These are phyloP conservation scores for Leishmania tropica DNA, from an alignment of 208 protist species.

Conservation along the genomic window DNA sequence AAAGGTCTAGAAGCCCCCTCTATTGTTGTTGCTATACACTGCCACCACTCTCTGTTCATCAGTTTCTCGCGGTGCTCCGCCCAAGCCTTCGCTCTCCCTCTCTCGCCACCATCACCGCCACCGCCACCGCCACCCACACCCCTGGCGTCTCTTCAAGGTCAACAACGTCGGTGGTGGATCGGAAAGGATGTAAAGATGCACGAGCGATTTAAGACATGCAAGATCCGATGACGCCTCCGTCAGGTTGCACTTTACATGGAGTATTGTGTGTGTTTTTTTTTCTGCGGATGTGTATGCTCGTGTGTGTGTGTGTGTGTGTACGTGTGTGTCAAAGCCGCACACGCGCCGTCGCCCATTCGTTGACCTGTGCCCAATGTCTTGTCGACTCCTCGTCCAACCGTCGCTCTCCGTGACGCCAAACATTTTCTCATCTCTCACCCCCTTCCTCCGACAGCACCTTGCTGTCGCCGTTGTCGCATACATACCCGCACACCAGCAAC, in stretches of 20 bases:
- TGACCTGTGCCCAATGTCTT: background rate
- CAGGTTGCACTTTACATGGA: background rate
- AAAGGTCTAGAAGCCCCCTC: background rate
- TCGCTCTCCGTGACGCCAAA: background rate
- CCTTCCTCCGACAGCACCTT: background rate
- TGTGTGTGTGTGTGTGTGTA: background rate
- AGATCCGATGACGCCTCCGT: background rate
- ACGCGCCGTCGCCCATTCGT: background rate
- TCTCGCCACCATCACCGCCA: background rate
- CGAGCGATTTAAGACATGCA: background rate
- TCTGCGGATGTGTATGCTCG: too few relatives aligned
- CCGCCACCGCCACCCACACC: background rate
- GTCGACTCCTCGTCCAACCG: background rate
- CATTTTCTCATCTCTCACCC: background rate
- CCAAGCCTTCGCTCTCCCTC: background rate
- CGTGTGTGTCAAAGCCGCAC: background rate
- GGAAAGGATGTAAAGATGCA: background rate
- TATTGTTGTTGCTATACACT: background rate
- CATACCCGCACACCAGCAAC: background rate
- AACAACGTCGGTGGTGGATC: background rate
- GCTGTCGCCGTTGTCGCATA: background rate
- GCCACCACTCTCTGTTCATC: background rate
- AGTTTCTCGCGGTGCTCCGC: too few relatives aligned
- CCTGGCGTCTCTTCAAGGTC: background rate
- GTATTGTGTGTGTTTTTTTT: background rate